These are phyloP conservation scores for Sophora flavescens DNA, from an alignment of 306 rosid species.

Conservation along the genomic window DNA sequence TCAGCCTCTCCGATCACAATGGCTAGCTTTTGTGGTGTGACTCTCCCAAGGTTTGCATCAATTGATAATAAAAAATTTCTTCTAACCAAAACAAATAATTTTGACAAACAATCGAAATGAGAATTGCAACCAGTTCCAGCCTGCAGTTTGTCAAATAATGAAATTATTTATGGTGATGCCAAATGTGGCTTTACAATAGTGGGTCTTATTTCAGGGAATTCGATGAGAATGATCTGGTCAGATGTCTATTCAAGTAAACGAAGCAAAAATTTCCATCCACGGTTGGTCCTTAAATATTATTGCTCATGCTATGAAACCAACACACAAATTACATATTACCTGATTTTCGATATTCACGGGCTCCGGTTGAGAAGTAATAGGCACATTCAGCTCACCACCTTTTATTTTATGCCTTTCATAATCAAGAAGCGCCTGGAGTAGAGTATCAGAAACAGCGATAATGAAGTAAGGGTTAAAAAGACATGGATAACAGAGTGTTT, in stretches of 20 bases:
- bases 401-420: constrained; percentile 85
- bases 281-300: constrained; percentile 9
- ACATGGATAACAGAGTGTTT: background rate
- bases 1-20: no score
- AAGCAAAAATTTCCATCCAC: background rate
- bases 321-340: constrained; percentile 56
- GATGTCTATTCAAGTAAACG: background rate
- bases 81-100: constrained; percentile 15
- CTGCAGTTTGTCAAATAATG: constrained; percentile 4
- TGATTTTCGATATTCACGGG: constrained; percentile 74
- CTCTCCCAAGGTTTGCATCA: no score
- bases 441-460: constrained; percentile 34
- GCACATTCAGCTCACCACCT: constrained; percentile 79
- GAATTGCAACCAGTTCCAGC: constrained; percentile 8
- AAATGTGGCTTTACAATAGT: constrained; percentile 7
- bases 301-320: constrained; percentile 33
- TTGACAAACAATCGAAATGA: constrained; percentile 24
- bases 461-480: constrained; percentile 16
- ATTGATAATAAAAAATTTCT: background rate
- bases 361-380: constrained; percentile 77
- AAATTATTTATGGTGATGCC: background rate
- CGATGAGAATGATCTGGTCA: constrained; percentile 3
- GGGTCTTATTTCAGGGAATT: constrained; percentile 1
- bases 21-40: no score
- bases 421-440: constrained; percentile 92